These are phyloP conservation scores for Cystobasidium onofrii DNA, from an alignment of 768 basidiomycete genomes.

Conservation along the genomic window DNA sequence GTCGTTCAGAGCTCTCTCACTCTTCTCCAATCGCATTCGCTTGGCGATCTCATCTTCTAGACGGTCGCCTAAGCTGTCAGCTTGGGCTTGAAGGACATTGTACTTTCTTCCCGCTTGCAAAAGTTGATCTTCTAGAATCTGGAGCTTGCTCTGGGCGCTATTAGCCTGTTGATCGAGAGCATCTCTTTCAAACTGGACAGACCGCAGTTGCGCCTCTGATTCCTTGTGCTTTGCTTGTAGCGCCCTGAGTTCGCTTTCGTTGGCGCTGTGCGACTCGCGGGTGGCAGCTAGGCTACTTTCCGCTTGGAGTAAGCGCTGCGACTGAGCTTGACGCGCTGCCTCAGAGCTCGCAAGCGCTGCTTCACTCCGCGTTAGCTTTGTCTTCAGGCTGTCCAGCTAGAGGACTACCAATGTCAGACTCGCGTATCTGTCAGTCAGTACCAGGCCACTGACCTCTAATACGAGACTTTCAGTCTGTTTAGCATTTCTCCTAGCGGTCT, in stretches of 20 bases:
- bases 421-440: too few relatives aligned
- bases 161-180: conserved; percentile 52
- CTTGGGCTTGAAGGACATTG: conserved; percentile 61
- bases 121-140: conserved; percentile 78
- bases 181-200: conserved; percentile 46
- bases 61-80: conserved; percentile 54
- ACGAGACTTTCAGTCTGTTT: background rate
- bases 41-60: conserved; percentile 65
- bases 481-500: conserved; percentile 52
- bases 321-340: conserved; percentile 61
- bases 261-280: background rate
- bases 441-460: background rate
- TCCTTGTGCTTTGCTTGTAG: conserved; percentile 64
- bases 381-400: conserved; percentile 55
- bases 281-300: conserved; percentile 4
- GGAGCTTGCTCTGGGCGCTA: conserved; percentile 63
- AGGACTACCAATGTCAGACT: conserved; percentile 58
- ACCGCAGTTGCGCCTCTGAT: conserved; percentile 58
- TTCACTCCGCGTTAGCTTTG: conserved; percentile 54
- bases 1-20: conserved; percentile 48
- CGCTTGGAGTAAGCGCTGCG: conserved; percentile 43
- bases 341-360: conserved; percentile 50
- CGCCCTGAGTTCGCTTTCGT: conserved; percentile 65
- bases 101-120: conserved; percentile 77
- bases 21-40: conserved; percentile 66